phyloP scores from a whole-genome alignment of 805 yeast genomes.

The Myxozyma monticola region DNA sequence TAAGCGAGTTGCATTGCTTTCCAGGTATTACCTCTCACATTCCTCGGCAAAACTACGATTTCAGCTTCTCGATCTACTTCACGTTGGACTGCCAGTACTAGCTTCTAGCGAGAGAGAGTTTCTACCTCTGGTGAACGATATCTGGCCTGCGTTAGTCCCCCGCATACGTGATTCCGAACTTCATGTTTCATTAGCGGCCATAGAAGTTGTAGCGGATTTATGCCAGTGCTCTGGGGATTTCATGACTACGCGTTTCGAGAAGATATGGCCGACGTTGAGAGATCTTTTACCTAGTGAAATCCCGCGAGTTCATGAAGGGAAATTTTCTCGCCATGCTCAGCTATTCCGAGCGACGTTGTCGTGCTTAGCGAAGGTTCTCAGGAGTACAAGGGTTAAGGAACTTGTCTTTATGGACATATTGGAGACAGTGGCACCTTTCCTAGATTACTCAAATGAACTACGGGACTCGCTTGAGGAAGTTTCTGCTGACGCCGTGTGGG shows the following conservation, averaged over 20 bases:
- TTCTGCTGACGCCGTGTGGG: slow-evolving; percentile 24
- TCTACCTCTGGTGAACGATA: slow-evolving; percentile 52
- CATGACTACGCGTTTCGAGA: slow-evolving; percentile 38
- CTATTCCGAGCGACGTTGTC: slow-evolving; percentile 10
- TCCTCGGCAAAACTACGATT: slow-evolving; percentile 57
- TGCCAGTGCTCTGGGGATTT: slow-evolving; percentile 39
- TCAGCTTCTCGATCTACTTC: slow-evolving; percentile 55
- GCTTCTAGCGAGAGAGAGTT: slow-evolving; percentile 50
- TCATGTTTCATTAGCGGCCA: slow-evolving; percentile 37
- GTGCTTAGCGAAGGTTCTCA: slow-evolving; percentile 11
- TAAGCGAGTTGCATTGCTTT: slow-evolving; percentile 63
- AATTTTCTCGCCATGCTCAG: slow-evolving; percentile 21
- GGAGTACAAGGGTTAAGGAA: slow-evolving; percentile 17
- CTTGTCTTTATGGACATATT: slow-evolving; percentile 12
- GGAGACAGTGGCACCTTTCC: slow-evolving; percentile 11
- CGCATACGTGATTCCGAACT: slow-evolving; percentile 38
- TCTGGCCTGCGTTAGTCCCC: slow-evolving; percentile 51
- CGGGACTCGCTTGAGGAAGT: slow-evolving; percentile 14
- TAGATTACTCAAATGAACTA: slow-evolving; percentile 4
- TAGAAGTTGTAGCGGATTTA: slow-evolving; percentile 36
- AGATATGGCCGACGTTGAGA: slow-evolving; percentile 14
- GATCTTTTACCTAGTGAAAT: slow-evolving; percentile 13
- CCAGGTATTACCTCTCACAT: slow-evolving; percentile 69
- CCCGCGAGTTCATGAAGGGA: slow-evolving; percentile 27
- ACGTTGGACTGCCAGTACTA: slow-evolving; percentile 51